Conservation (phyloP, 441 rosid genomes). For the Theobroma grandiflorum region DNA sequence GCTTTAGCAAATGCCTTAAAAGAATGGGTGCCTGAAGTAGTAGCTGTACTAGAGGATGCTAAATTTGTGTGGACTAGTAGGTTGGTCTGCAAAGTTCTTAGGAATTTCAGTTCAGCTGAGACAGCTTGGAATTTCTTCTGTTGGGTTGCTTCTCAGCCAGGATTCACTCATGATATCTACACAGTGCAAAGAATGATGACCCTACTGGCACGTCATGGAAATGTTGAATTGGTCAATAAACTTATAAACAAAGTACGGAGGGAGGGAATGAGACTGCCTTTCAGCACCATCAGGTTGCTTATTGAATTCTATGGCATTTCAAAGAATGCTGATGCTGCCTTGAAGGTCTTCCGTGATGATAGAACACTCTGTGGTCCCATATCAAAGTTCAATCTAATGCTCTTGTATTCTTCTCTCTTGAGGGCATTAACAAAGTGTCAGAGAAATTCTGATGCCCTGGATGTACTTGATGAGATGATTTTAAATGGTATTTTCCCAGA, state of each 20-base stretch:
- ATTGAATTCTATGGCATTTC: constrained; percentile 89
- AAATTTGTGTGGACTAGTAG: constrained; percentile 86
- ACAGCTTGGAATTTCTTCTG: constrained; percentile 91
- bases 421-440: constrained; percentile 81
- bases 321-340: constrained; percentile 85
- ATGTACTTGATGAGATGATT: constrained; percentile 81
- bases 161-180: constrained; percentile 79
- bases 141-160: constrained; percentile 91
- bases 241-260: constrained; percentile 67
- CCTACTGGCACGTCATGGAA: constrained; percentile 74
- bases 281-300: constrained; percentile 75
- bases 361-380: constrained; percentile 65
- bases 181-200: constrained; percentile 83
- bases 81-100: constrained; percentile 84
- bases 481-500: constrained; percentile 65
- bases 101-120: constrained; percentile 70
- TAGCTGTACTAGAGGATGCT: constrained; percentile 64
- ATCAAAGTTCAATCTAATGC: constrained; percentile 65
- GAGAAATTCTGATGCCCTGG: constrained; percentile 68
- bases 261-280: constrained; percentile 77
- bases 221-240: constrained; percentile 69
- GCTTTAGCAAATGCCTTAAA: constrained; percentile 81
- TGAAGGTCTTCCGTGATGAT: constrained; percentile 71
- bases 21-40: constrained; percentile 71
- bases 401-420: constrained; percentile 80